These are phyloP conservation scores for Ambrosia artemisiifolia DNA, from an alignment of 129 eudicot genomes.

Conservation along the genomic window DNA sequence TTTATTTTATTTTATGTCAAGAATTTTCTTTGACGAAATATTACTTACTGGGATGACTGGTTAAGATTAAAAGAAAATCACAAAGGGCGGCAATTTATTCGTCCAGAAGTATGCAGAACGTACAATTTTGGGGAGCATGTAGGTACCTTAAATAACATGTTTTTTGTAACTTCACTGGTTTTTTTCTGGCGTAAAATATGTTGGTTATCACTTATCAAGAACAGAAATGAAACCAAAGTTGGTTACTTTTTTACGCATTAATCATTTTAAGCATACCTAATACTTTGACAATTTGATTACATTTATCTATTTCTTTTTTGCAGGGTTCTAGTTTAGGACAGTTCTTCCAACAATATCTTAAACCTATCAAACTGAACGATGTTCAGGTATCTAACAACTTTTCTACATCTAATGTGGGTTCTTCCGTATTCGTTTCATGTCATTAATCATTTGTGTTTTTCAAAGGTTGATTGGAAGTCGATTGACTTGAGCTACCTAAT, in stretches of 20 bases:
- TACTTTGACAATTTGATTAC: neutral
- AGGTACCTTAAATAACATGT: conserved; percentile 22
- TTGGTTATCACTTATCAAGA: neutral
- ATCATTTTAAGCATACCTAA: neutral
- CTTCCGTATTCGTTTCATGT: conserved; percentile 3
- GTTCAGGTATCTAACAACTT: conserved; percentile 49
- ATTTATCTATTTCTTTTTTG: neutral
- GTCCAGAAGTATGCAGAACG: conserved; percentile 98
- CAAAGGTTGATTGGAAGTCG: conserved; percentile 89
- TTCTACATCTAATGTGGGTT: neutral
- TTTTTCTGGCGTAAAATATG: neutral
- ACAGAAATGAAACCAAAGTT: neutral
- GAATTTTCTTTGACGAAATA: conserved; percentile 53
- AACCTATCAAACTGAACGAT: conserved; percentile 83
- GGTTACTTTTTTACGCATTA: neutral
- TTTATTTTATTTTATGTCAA: conserved; percentile 6
- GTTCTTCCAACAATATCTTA: conserved; percentile 80
- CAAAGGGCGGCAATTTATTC: conserved; percentile 80
- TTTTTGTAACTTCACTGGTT: neutral
- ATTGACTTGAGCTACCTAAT: conserved; percentile 81
- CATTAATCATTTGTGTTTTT: neutral
- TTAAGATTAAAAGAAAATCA: conserved; percentile 84
- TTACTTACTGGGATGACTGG: conserved; percentile 99
- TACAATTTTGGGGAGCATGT: conserved; percentile 99
- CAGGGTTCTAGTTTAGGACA: conserved; percentile 99